Evolutionary conservation across 2,329 filamentous ascomycete species (phyloP), one percentile per base, ranked within the genome.

Genomic region (Fusarium metavorans): DNA sequence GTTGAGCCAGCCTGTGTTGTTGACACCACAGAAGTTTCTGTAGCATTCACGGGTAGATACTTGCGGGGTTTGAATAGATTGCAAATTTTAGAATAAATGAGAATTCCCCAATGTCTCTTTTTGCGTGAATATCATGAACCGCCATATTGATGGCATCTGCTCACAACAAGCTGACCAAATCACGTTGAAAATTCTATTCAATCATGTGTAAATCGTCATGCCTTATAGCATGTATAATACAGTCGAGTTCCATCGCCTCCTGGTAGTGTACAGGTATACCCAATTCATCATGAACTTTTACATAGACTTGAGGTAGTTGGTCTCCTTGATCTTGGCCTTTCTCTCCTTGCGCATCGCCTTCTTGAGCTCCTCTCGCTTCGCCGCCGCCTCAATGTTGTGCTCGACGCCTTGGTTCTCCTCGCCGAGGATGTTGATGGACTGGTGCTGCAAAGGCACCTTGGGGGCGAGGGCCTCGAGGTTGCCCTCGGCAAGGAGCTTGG

Each of bases 261-360:
- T 25, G 66, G 35, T 81, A 75, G 75, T 78, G 72, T 80, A 79
- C 80, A 81, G 60, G 57, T 70, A 54, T 64, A 60, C 68, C 45
- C 62, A 56, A 72, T 65, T 37, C 58, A 41, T 67, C 60, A 67
- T 43, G 25, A 61, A 58, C 32, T 75, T 43, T 85, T 87, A 91
- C 93, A 95, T 94, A 50, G 91, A 90, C 89, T 93, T 94, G 84
- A 97, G 89, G 88, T 95, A 97, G 85, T 97, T 97, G 81, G 84
- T 85, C 87, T 97, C 94, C 90, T 95, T 96, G 80, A 97, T 97
- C 84, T 88, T 90, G 69, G 89, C 90, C 84, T 92, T 90, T 81
- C 94, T 88, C 86, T 95, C 93, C 82, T 89, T 89, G 80, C 94
- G 89, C 93, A 95, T 92, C 37, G 91, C 91, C 84, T 87, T 89